Evolutionary conservation across 176 grass and related monocot genomes (phyloP).

Genomic region (Oryza glumipatula): DNA sequence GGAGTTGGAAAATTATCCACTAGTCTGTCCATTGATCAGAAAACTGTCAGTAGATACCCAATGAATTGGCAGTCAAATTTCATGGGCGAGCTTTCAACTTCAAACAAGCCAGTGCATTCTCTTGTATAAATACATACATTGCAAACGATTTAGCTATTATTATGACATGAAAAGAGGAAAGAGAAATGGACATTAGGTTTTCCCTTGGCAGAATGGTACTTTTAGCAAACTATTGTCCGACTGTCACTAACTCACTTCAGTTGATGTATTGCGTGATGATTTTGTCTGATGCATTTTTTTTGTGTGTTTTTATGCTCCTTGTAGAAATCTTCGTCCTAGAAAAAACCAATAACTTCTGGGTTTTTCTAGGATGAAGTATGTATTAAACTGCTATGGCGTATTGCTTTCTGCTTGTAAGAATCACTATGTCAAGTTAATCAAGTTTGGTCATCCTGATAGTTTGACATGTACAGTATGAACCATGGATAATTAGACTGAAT

Average conservation of each 20-base stretch:
- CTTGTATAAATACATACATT: not conserved
- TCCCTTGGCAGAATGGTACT: not conserved
- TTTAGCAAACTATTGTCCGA: constrained; percentile 3
- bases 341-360: too few relatives aligned
- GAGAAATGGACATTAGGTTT: constrained; percentile 11
- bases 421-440: not conserved
- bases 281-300: not conserved
- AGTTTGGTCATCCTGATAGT: not conserved
- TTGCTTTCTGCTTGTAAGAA: not conserved
- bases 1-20: constrained; percentile 4
- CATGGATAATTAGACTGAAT: too few relatives aligned
- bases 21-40: constrained; percentile 21
- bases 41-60: not conserved
- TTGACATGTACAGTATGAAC: too few relatives aligned
- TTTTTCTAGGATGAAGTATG: not conserved
- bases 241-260: not conserved
- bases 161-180: not conserved
- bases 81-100: not conserved
- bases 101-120: not conserved
- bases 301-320: not conserved
- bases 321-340: not conserved
- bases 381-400: not conserved
- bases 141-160: not conserved
- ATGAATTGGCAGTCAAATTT: constrained; percentile 13
- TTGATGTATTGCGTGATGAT: not conserved